phyloP scores from a whole-genome alignment of 495 filamentous ascomycete species.

The Neurospora sp. region DNA sequence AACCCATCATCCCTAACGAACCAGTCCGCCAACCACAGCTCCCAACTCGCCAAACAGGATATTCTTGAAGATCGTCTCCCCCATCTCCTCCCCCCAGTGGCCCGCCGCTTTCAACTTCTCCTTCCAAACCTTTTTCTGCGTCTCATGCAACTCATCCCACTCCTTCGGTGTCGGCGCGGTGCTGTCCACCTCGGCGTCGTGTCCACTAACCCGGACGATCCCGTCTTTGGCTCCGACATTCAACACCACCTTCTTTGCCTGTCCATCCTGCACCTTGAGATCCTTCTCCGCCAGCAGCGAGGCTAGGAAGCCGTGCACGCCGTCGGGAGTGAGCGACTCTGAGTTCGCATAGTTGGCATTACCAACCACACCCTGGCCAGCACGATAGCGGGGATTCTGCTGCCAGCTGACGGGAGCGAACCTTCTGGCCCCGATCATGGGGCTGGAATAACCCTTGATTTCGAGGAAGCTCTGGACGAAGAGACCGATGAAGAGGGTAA shows the following conservation, averaged over 20 bases:
- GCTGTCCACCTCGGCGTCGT: conserved; percentile 30
- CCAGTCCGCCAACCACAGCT: conserved; percentile 42
- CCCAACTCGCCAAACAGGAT: conserved; percentile 66
- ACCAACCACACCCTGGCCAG: not conserved
- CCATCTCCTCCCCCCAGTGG: conserved; percentile 61
- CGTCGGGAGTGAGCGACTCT: not conserved
- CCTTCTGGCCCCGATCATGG: conserved; percentile 38
- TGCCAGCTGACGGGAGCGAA: conserved; percentile 20
- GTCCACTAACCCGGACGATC: conserved; percentile 28
- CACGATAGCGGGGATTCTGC: not conserved
- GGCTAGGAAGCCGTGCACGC: not conserved
- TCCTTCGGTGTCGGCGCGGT: conserved; percentile 27
- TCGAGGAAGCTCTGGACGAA: conserved; percentile 59
- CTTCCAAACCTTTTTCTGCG: conserved; percentile 60
- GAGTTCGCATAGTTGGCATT: not conserved
- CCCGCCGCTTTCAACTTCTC: conserved; percentile 56
- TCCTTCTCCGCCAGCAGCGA: not conserved
- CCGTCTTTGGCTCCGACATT: conserved; percentile 13
- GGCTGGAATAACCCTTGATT: conserved; percentile 49
- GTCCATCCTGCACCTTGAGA: not conserved
- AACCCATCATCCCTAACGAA: conserved; percentile 17
- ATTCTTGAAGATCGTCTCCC: conserved; percentile 61
- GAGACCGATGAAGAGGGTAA: conserved; percentile 48
- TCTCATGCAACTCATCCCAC: conserved; percentile 56
- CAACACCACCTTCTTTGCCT: conserved; percentile 7